Conservation (phyloP, 2,329 filamentous ascomycete species). For the Thielaviopsis euricoi region DNA sequence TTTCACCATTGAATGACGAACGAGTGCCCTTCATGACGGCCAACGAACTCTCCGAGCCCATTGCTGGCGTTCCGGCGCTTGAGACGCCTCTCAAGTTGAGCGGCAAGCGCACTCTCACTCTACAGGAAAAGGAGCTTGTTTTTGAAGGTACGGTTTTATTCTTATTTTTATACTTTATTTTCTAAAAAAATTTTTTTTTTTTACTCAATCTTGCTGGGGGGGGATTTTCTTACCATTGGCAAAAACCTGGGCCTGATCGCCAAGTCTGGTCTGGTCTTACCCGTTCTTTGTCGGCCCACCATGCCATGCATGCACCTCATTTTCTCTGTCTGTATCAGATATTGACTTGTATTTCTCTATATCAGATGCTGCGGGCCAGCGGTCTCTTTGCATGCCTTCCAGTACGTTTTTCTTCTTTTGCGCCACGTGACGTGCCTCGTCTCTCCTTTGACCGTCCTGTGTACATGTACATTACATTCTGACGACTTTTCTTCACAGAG, state of each 20-base stretch:
- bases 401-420: slow-evolving; percentile 5
- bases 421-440: neutral
- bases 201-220: too few relatives aligned
- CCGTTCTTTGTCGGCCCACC: neutral
- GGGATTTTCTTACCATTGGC: neutral
- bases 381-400: slow-evolving; percentile 8
- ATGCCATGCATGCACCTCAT: neutral
- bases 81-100: slow-evolving; percentile 11
- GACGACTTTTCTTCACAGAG: neutral
- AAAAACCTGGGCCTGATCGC: neutral
- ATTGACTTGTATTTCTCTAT: slow-evolving; percentile 1
- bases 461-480: neutral
- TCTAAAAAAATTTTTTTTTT: neutral
- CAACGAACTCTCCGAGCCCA: slow-evolving; percentile 3
- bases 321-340: neutral
- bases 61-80: neutral
- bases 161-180: neutral
- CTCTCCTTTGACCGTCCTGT: too few relatives aligned
- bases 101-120: slow-evolving; percentile 12
- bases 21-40: slow-evolving; percentile 8
- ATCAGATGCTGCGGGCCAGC: slow-evolving; percentile 2
- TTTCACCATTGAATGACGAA: slow-evolving; percentile 5
- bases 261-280: too few relatives aligned
- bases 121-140: slow-evolving; percentile 13
- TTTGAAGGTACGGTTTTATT: slow-evolving; percentile 14